phyloP scores from a whole-genome alignment of 805 yeast genomes.

The Schwanniomyces vanrijiae region DNA sequence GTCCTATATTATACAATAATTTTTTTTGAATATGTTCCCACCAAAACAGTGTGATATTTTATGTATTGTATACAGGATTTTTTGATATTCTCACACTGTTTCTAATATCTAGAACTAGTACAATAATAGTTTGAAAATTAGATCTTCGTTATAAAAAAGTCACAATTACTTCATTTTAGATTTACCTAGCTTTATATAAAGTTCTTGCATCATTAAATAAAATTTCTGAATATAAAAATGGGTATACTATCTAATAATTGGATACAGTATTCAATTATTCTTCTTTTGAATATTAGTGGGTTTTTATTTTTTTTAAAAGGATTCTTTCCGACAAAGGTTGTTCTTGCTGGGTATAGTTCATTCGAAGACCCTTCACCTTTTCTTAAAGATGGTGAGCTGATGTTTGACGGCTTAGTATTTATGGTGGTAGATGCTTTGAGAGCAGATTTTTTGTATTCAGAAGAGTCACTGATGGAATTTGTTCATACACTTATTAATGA shows the following conservation, averaged over 20 bases:
- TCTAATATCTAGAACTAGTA: not conserved
- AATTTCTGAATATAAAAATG: not conserved
- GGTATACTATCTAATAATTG: not conserved
- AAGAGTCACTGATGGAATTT: constrained; percentile 60
- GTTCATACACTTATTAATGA: constrained; percentile 63
- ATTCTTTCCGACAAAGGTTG: constrained; percentile 87
- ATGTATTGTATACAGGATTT: too few species aligned
- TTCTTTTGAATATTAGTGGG: constrained; percentile 38
- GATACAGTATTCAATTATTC: constrained; percentile 1
- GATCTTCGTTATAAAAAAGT: too few species aligned
- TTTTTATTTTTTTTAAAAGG: constrained; percentile 71
- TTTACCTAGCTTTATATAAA: not conserved
- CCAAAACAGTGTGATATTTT: too few species aligned
- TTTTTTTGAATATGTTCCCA: too few species aligned
- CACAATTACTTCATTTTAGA: not conserved
- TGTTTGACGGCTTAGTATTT: constrained; percentile 67
- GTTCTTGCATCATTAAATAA: not conserved
- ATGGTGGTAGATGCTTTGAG: constrained; percentile 94
- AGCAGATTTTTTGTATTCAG: constrained; percentile 77
- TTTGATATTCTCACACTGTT: not conserved
- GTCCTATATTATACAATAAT: too few species aligned
- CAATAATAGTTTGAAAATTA: not conserved
- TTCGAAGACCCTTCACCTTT: constrained; percentile 29
- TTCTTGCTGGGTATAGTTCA: constrained; percentile 56
- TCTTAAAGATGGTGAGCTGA: constrained; percentile 27